Evolutionary conservation across 805 yeast genomes (phyloP).

Genomic region (Wickerhamiella galacta): DNA sequence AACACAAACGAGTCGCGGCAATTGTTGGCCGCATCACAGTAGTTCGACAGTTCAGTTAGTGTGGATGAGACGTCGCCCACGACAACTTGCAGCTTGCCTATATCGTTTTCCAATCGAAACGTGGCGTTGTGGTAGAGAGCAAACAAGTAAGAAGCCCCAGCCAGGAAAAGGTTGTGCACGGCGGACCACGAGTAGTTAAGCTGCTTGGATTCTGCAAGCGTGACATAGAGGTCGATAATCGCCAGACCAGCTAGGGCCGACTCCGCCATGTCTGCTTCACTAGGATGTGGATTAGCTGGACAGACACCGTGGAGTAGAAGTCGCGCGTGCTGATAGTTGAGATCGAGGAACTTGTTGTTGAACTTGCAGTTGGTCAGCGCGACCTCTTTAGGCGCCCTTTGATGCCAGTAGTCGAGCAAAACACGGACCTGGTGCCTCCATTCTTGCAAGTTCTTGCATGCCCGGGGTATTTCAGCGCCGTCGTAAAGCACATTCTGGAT

Average conservation of each 20-base stretch:
- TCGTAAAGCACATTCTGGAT: conserved; percentile 60
- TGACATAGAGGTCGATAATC: conserved; percentile 45
- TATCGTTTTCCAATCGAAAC: conserved; percentile 29
- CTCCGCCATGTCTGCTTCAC: conserved; percentile 35
- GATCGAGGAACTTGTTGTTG: conserved; percentile 47
- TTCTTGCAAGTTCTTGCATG: conserved; percentile 32
- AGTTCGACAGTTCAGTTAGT: conserved; percentile 6
- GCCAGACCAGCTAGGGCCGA: conserved; percentile 51
- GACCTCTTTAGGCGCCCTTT: conserved; percentile 36
- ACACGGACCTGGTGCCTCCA: conserved; percentile 45
- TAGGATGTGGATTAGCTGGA: conserved; percentile 45
- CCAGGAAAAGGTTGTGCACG: conserved; percentile 74
- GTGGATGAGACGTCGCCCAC: conserved; percentile 7
- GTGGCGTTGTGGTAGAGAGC: conserved; percentile 54
- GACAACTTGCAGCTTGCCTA: conserved; percentile 14
- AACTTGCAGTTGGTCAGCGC: conserved; percentile 58
- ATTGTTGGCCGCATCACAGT: conserved; percentile 9
- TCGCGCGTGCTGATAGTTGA: conserved; percentile 64
- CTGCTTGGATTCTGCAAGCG: conserved; percentile 36
- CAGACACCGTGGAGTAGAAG: conserved; percentile 61
- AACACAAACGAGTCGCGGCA: conserved; percentile 7
- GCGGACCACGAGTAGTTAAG: conserved; percentile 89
- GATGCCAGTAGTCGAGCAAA: conserved; percentile 48
- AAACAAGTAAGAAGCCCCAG: conserved; percentile 71
- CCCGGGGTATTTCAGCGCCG: conserved; percentile 51